Evolutionary conservation across 164 flowering plant species (phyloP).

Genomic region (Nelumbo lutea): DNA sequence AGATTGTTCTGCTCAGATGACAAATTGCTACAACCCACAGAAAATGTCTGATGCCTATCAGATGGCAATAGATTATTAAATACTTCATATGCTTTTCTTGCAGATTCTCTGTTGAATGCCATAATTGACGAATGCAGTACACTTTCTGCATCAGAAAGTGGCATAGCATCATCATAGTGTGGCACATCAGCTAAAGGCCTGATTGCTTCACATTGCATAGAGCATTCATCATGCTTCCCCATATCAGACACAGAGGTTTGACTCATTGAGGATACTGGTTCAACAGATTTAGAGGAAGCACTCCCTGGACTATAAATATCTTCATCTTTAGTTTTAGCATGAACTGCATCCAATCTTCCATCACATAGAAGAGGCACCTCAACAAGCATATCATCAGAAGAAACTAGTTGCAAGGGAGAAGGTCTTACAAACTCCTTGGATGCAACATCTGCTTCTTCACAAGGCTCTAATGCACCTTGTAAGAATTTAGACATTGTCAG

Average conservation of each 20-base stretch:
- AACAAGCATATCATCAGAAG: constrained; percentile 18
- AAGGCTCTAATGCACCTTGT: constrained; percentile 15
- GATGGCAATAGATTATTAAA: constrained; percentile 45
- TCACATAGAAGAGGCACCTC: constrained; percentile 14
- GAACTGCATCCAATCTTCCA: constrained; percentile 17
- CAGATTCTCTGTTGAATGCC: constrained; percentile 52
- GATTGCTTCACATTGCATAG: constrained; percentile 13
- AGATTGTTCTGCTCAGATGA: constrained; percentile 18
- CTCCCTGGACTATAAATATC: constrained; percentile 69
- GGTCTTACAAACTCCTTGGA: constrained; percentile 29
- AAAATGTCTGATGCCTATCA: constrained; percentile 17
- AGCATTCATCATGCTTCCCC: constrained; percentile 10
- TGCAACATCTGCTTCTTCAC: constrained; percentile 20
- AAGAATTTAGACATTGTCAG: constrained; percentile 29
- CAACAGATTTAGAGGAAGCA: constrained; percentile 58
- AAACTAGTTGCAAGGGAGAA: constrained; percentile 32
- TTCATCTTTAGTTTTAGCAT: constrained; percentile 30
- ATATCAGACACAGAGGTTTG: constrained; percentile 14
- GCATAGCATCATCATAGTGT: not conserved
- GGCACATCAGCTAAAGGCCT: constrained; percentile 7
- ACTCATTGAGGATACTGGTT: constrained; percentile 20
- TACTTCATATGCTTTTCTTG: constrained; percentile 43
- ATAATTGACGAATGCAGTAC: constrained; percentile 30
- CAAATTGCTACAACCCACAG: constrained; percentile 8
- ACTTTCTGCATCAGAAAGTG: constrained; percentile 14